These are phyloP conservation scores for Didymella segeticola DNA, from an alignment of 2,329 filamentous ascomycete species.

Conservation along the genomic window DNA sequence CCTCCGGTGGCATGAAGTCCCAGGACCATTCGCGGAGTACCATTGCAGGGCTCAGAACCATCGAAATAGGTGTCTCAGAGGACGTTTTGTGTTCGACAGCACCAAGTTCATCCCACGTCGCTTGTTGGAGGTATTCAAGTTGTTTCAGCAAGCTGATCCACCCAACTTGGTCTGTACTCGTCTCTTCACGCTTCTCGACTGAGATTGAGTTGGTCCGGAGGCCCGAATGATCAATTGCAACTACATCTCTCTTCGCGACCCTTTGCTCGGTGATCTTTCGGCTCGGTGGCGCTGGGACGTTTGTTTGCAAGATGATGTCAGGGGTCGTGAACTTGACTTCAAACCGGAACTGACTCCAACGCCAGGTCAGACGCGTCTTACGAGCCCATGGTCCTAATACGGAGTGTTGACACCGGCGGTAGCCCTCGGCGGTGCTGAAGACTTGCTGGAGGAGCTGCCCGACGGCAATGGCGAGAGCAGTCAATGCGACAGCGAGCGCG, in stretches of 20 bases:
- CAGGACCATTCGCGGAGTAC: constrained; percentile 5
- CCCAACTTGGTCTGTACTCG: neutral
- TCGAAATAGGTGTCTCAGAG: neutral
- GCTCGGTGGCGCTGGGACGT: neutral
- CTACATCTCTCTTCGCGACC: neutral
- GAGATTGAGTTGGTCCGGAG: neutral
- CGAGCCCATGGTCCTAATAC: constrained; percentile 13
- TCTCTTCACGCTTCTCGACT: constrained; percentile 1
- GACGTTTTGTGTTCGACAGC: neutral
- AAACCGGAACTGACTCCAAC: constrained; percentile 9
- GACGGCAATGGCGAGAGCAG: constrained; percentile 14
- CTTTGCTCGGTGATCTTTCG: neutral
- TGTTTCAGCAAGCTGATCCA: constrained; percentile 9
- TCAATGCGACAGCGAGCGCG: constrained; percentile 1
- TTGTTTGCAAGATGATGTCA: constrained; percentile 5
- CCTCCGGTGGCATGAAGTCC: constrained; percentile 20
- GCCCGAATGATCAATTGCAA: neutral
- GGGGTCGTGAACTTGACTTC: constrained; percentile 20
- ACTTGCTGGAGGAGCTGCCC: constrained; percentile 16
- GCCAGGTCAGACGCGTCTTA: neutral
- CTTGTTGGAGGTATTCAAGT: neutral
- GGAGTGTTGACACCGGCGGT: constrained; percentile 15
- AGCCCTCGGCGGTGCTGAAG: constrained; percentile 19
- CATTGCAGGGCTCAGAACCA: neutral
- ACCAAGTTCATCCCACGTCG: neutral